Evolutionary conservation across 1,284 basidiomycete genomes (phyloP).

Genomic region (Sutorius eximius): DNA sequence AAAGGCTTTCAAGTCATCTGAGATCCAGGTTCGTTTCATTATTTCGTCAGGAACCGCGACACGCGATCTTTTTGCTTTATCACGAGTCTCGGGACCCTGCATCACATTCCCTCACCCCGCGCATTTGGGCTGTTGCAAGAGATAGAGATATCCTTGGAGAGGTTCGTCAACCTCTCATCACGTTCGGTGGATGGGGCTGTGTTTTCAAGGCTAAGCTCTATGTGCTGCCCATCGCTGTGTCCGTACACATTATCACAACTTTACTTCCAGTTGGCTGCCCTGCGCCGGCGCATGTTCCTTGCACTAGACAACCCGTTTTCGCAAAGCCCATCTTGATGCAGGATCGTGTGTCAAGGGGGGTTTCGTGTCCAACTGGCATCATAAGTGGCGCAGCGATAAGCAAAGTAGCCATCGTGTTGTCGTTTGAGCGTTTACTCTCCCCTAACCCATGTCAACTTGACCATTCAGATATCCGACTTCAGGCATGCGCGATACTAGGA

Average conservation of each 20-base stretch:
- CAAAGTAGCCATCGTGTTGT: neutral
- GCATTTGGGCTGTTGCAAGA: neutral
- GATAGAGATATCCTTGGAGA: neutral
- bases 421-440: neutral
- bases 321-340: slow-evolving; percentile 25
- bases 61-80: slow-evolving; percentile 11
- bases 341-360: slow-evolving; percentile 2
- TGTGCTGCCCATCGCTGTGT: neutral
- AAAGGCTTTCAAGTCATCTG: slow-evolving; percentile 1
- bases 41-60: slow-evolving; percentile 7
- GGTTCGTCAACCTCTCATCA: neutral
- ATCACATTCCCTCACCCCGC: neutral
- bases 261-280: neutral
- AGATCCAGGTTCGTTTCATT: slow-evolving; percentile 19
- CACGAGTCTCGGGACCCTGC: slow-evolving; percentile 5
- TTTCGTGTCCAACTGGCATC: slow-evolving; percentile 9
- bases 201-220: neutral
- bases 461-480: neutral
- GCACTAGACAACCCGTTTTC: neutral
- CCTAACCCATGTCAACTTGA: neutral
- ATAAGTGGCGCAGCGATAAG: neutral
- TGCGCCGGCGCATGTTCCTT: neutral
- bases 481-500: neutral
- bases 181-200: neutral
- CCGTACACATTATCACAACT: neutral